A percentile compares a stretch with the other conserved stretches of the same genome.
These are phyloP conservation scores for Linaria vulgaris DNA, from an alignment of 257 asterid species.

Conservation along the genomic window DNA sequence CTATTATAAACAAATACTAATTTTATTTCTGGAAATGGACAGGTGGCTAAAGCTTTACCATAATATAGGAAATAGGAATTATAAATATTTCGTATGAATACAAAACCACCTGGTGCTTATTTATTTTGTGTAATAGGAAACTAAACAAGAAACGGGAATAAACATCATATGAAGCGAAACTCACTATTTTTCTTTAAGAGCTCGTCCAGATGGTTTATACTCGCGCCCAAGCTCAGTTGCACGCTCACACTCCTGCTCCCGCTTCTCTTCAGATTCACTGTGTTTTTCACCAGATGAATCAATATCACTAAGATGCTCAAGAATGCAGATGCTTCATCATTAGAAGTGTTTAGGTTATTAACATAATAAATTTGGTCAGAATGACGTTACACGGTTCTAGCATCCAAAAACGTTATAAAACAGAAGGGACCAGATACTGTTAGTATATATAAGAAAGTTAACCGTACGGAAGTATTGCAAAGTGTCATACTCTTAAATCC, in stretches of 20 bases:
- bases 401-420: background rate
- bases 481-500: no score
- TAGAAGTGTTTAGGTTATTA: no score
- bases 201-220: conserved; percentile 82
- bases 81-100: no score
- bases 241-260: conserved; percentile 58
- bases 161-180: conserved; percentile 30
- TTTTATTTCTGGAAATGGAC: no score
- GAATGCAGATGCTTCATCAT: no score
- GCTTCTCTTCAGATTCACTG: conserved; percentile 64
- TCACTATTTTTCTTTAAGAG: conserved; percentile 85
- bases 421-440: background rate
- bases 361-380: background rate
- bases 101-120: no score
- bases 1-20: no score
- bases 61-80: no score
- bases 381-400: background rate
- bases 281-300: conserved; percentile 36
- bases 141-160: background rate
- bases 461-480: no score
- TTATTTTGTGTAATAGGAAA: no score
- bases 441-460: background rate
- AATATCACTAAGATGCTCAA: no score
- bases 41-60: no score
- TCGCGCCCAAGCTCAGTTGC: conserved; percentile 64